Percentiles rank a stretch among this genome's conserved stretches.
Evolutionary conservation across 2,329 filamentous ascomycete genomes (phyloP).

Genomic region (Paraphoma chrysanthemicola): DNA sequence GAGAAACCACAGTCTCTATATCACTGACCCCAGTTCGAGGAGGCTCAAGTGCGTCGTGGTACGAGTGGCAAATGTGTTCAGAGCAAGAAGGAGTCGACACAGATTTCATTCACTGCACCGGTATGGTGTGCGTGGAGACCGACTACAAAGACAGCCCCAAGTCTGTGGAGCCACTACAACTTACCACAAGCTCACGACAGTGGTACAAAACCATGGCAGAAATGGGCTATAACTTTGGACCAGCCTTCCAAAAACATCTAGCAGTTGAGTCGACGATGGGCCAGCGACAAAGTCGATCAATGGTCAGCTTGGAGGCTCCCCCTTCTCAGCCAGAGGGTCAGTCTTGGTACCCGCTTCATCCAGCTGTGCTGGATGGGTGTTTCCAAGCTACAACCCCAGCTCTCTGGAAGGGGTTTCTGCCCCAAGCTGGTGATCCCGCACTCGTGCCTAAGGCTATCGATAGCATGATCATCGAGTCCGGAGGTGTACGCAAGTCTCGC

Average conservation of each 20-base stretch:
- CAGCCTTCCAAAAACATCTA: constrained; percentile 18
- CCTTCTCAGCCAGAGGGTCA: background rate
- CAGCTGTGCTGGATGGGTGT: background rate
- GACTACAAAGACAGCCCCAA: background rate
- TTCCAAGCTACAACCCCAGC: background rate
- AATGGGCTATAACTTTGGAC: constrained; percentile 22
- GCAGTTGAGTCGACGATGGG: constrained; percentile 11
- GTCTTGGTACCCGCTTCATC: background rate
- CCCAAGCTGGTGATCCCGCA: background rate
- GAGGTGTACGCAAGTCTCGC: background rate
- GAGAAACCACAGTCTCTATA: background rate
- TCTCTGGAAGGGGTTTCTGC: background rate
- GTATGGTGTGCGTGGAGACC: background rate
- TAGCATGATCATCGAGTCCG: background rate
- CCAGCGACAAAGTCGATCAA: background rate
- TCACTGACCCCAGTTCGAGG: background rate
- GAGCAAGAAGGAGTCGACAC: background rate
- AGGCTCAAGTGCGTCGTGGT: background rate
- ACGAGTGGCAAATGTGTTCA: background rate
- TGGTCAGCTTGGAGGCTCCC: too few species aligned
- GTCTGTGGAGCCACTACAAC: background rate
- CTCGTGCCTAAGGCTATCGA: background rate
- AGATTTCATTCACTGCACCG: background rate
- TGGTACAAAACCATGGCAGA: constrained; percentile 26
- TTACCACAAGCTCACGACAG: background rate